Percentiles rank a stretch among this genome's conserved stretches.
phyloP scores from a whole-genome alignment of 257 asterid genomes.

The Solanum clarkiae region DNA sequence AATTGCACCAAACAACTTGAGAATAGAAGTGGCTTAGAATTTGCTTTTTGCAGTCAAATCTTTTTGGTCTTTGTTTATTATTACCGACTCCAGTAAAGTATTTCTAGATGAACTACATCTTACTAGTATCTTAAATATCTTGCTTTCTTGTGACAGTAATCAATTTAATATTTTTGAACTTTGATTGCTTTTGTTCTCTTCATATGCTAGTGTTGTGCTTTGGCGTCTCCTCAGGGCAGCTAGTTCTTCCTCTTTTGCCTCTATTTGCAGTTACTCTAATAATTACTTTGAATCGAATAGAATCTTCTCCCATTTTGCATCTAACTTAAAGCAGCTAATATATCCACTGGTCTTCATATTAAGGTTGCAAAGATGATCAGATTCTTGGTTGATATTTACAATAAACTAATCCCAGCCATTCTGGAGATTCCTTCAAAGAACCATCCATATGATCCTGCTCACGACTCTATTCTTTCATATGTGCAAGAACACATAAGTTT shows the following conservation, averaged over 20 bases:
- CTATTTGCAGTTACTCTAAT: not conserved
- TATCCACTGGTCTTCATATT: not conserved
- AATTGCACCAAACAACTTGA: not conserved
- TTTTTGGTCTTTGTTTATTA: not conserved
- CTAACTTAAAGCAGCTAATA: no score
- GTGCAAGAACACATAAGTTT: no score
- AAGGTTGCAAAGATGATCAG: slow-evolving; percentile 84
- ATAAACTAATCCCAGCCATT: slow-evolving; percentile 88
- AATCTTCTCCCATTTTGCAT: not conserved
- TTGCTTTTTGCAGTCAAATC: not conserved
- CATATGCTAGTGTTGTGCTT: not conserved
- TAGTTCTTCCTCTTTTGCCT: not conserved
- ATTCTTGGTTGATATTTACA: slow-evolving; percentile 75
- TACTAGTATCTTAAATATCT: no score
- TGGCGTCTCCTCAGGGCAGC: not conserved
- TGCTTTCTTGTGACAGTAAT: not conserved
- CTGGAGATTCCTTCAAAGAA: slow-evolving; percentile 94
- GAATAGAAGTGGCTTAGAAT: not conserved
- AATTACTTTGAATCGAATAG: not conserved
- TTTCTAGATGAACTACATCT: not conserved
- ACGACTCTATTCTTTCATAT: slow-evolving; percentile 11
- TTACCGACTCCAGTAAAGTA: not conserved
- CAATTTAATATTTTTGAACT: not conserved
- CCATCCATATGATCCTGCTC: slow-evolving; percentile 83
- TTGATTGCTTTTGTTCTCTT: not conserved